Conservation (phyloP, 495 filamentous ascomycete species). For the Physcia stellaris region DNA sequence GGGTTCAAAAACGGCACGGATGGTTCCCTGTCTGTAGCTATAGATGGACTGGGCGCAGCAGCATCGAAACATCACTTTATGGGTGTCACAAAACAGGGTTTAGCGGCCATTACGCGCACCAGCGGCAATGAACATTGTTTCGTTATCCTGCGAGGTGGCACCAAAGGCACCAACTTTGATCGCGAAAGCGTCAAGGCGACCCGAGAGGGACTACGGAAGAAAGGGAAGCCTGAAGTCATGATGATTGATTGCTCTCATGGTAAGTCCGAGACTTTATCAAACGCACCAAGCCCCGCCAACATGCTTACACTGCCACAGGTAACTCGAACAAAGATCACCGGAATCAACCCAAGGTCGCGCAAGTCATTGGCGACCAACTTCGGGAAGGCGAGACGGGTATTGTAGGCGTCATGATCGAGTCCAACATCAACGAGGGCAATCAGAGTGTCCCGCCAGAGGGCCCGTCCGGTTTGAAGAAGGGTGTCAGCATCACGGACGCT, state of each 20-base stretch:
- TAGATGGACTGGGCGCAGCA: slow-evolving; percentile 94
- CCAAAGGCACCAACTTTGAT: slow-evolving; percentile 89
- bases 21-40: slow-evolving; percentile 74
- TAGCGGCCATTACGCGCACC: slow-evolving; percentile 91
- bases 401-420: slow-evolving; percentile 99
- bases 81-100: slow-evolving; percentile 93
- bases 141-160: slow-evolving; percentile 90
- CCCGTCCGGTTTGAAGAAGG: slow-evolving; percentile 79
- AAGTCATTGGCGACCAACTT: slow-evolving; percentile 69
- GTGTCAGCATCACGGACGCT: slow-evolving; percentile 94
- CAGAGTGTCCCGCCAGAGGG: slow-evolving; percentile 91
- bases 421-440: slow-evolving; percentile 84
- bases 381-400: slow-evolving; percentile 70
- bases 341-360: slow-evolving; percentile 94
- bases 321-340: slow-evolving; percentile 94
- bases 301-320: slow-evolving; percentile 28
- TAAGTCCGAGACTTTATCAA: slow-evolving; percentile 2
- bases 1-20: slow-evolving; percentile 99
- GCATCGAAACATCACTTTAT: slow-evolving; percentile 94
- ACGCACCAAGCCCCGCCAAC: background rate
- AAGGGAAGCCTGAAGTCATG: slow-evolving; percentile 55
- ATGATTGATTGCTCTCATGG: slow-evolving; percentile 98
- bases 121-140: slow-evolving; percentile 97
- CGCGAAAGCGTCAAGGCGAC: slow-evolving; percentile 64
- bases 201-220: slow-evolving; percentile 52